Evolutionary conservation across 352 stramenopile species (phyloP), one percentile per base, ranked within the genome.

Genomic region (Globisporangium echinulatum): DNA sequence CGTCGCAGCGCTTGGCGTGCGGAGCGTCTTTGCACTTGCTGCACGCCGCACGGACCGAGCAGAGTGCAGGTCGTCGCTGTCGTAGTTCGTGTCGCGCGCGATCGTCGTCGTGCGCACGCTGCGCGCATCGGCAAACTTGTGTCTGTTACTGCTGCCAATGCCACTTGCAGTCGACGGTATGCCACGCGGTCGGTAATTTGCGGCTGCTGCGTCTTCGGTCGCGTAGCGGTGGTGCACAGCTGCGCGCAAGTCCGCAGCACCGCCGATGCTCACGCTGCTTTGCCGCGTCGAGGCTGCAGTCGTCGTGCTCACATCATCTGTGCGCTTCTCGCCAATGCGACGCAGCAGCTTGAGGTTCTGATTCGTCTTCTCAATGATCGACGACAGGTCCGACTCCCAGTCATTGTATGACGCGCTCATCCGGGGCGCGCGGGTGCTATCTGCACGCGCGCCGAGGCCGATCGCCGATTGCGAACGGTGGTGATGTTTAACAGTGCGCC

Each of bases 331-430:
- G 53, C 84, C 82, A 49, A 92, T 90, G 57, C 82, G 82, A 10
- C 84, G 82, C 60, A 92, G 69, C 42, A 92, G 71, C 68, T 90
- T 90, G 56, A 92, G 76, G 70, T 92, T 94, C 61, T 88, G 85
- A 66, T 91, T 93, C 57, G 84, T 93, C 70, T 93, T 91, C 59
- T 93, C 84, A 52, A 93, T 91, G 78, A 91, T 91, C 11, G 84
- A 90, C 50, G 83, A 87, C 54, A 94, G 63, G 58, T 94, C 84
- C 55, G 79, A 80, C 64, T 94, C 82, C 84, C 84, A 94, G 40
- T 88, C 82, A 59, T 85, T 79, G 62, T 78, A 80, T 17, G 59
- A 68, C 48, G 55, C 69, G 64, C 77, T 90, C 79, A 91, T 91
- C 25, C 11, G 36, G 44, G 11, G n/a, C 36, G 38, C 9, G 49